phyloP scores from a whole-genome alignment of 2,329 filamentous ascomycete species.

The Botrytis deweyae region DNA sequence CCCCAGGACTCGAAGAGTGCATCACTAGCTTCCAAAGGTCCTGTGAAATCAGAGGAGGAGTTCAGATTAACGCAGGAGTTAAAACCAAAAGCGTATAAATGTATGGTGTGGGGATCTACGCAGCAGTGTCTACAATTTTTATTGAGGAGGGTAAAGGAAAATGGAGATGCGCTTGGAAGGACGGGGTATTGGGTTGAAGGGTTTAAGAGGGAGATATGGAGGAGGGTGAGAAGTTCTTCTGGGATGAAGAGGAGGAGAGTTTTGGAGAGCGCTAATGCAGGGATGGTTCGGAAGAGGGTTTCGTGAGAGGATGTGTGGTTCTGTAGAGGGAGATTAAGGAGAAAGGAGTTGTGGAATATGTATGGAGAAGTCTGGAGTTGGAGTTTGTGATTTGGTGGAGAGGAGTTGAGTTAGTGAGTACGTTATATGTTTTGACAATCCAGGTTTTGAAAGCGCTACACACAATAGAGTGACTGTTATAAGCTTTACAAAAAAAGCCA shows the following conservation, averaged over 20 bases:
- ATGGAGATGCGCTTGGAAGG: conserved; percentile 44
- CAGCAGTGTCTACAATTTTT: conserved; percentile 85
- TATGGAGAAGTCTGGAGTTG: not conserved
- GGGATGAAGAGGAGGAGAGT: too few species aligned
- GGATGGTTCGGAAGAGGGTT: not conserved
- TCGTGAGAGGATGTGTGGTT: not conserved
- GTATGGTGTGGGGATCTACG: conserved; percentile 64
- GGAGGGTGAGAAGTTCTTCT: conserved; percentile 19
- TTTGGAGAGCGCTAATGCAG: not conserved
- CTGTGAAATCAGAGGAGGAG: not conserved
- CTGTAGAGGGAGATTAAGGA: not conserved
- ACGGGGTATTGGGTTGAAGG: conserved; percentile 38
- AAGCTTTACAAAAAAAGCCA: too few species aligned
- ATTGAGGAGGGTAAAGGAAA: conserved; percentile 52
- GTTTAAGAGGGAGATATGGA: conserved; percentile 27
- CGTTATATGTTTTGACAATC: not conserved
- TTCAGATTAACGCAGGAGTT: not conserved
- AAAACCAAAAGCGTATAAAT: conserved; percentile 55
- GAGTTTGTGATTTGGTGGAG: not conserved
- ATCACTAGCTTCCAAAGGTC: accelerated
- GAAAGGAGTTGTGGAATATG: not conserved
- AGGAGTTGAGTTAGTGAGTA: not conserved
- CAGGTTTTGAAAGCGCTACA: not conserved
- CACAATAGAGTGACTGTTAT: not conserved
- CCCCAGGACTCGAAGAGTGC: too few species aligned